phyloP scores from a whole-genome alignment of 1,139 yeast species.

The Yamadazyma buinensis region DNA sequence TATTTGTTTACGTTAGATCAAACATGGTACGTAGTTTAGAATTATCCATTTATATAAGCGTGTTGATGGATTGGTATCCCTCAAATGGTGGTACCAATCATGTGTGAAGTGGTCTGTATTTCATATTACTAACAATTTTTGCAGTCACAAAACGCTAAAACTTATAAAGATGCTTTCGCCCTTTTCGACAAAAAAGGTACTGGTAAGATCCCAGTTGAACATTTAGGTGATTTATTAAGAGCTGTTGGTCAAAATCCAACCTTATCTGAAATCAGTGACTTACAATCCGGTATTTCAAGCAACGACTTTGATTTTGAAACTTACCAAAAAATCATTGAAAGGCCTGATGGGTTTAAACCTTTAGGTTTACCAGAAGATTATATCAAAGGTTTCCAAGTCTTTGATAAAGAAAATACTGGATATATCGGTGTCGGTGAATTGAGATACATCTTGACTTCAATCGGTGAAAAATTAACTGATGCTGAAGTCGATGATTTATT shows the following conservation, averaged over 20 bases:
- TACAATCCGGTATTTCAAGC: conserved; percentile 49
- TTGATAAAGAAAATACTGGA: conserved; percentile 94
- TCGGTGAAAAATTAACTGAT: conserved; percentile 89
- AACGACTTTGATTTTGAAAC: conserved; percentile 68
- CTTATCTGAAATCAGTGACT: conserved; percentile 76
- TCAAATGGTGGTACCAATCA: no score
- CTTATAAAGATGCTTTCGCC: conserved; percentile 95
- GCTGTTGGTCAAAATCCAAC: conserved; percentile 99
- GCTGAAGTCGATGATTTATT: conserved; percentile 92
- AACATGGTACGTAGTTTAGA: conserved; percentile 4
- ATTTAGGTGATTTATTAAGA: conserved; percentile 88
- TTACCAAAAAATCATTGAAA: conserved; percentile 70
- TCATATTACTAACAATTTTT: conserved; percentile 1
- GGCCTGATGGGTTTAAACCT: conserved; percentile 89
- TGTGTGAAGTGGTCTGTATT: no score
- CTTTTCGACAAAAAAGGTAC: conserved; percentile 95
- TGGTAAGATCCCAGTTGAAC: conserved; percentile 84
- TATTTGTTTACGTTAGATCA: conserved; percentile 4
- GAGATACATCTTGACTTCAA: conserved; percentile 86
- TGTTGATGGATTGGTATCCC: no score
- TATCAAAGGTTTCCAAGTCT: conserved; percentile 95
- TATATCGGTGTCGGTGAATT: conserved; percentile 96
- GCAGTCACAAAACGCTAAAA: conserved; percentile 52
- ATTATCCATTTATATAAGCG: no score
- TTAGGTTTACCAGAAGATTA: conserved; percentile 96